Base-by-base conservation (phyloP, 2,329 filamentous ascomycete species). In the Alternaria brassicicola region DNA sequence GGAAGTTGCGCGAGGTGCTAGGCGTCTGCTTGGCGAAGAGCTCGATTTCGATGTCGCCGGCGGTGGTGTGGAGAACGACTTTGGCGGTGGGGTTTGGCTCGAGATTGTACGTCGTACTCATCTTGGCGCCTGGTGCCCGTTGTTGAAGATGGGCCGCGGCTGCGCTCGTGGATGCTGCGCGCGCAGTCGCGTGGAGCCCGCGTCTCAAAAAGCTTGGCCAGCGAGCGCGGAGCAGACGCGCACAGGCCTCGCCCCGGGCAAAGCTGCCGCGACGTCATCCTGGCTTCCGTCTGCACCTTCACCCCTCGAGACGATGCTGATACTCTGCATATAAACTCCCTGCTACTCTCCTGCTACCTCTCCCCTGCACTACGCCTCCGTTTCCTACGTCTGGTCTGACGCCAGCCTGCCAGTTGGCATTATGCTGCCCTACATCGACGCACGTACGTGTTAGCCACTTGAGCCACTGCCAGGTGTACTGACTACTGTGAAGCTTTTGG, bases 1-100 rank as follows among this genome's bases (percentile, higher is more conserved):
- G 85, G 79, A 99, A 99, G 81, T 97, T 98, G 68, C 94, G 92
- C 74, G 89, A 93, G 25, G 95, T 90, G 62, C 97, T 84, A 8
- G 95, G 95, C 0, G 92, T 90, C 79, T 99, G 95, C 74, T 95
- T 95, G 17, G 93, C 93, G 82, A 97, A 99, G 56, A 99, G 88
- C 78, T 97, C 92, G 78, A 99, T 86, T 35, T 91, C 89, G 57
- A 99, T 85, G 72, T 97, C 93, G 78, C 95, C 95, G 43, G 89
- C 83, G 6, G 92, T 96, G 9, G 95, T 99, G 78, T 96, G 89
- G 39, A 99, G 84, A 66, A 97, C 88, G 55, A 91, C 92, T 65
- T 95, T 97, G 21, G 91, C 95, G 57, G 94, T 97, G 43, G 95
- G 92, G 73, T 94, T 92, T 51, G 95, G 94, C 79, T 97, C 94